A percentile compares a stretch with the other conserved stretches of the same genome.
These are phyloP conservation scores for Mortierella sp. DNA, from an alignment of 371 early-diverging fungal genomes.

Conservation along the genomic window DNA sequence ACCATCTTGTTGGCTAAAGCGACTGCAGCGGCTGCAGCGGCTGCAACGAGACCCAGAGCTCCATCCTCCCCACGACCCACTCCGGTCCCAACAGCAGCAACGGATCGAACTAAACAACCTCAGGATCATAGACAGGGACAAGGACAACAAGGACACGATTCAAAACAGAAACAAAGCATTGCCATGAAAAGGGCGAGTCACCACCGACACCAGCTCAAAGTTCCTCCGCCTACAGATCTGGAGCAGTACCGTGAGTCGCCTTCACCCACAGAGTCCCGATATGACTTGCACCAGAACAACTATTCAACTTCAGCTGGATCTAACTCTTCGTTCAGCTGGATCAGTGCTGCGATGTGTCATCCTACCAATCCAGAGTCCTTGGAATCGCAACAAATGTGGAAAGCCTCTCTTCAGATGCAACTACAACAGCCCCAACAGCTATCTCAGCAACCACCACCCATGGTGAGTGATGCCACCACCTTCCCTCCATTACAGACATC, in stretches of 20 bases:
- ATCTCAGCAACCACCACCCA: not conserved
- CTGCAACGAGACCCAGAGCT: not conserved
- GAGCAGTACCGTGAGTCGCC: conserved; percentile 5
- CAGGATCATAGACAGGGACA: no score
- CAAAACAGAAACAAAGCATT: conserved; percentile 3
- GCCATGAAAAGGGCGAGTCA: conserved; percentile 8
- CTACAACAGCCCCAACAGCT: not conserved
- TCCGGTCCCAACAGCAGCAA: not conserved
- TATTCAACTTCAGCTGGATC: no score
- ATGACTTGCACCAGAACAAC: no score
- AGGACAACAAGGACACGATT: no score
- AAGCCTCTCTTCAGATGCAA: no score
- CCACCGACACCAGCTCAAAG: conserved; percentile 12
- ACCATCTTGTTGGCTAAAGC: not conserved
- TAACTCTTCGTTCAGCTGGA: no score
- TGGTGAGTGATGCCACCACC: not conserved
- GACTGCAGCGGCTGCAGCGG: conserved; percentile 5
- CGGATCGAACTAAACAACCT: not conserved
- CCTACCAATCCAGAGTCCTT: no score
- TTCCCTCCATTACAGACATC: conserved; percentile 10
- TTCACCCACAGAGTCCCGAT: not conserved
- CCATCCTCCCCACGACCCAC: not conserved
- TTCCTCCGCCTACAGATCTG: conserved; percentile 6
- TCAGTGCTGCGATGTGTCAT: no score
- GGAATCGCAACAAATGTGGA: no score